Evolutionary conservation across 495 filamentous ascomycete species (phyloP).

Genomic region (Clavariopsis aquatica): DNA sequence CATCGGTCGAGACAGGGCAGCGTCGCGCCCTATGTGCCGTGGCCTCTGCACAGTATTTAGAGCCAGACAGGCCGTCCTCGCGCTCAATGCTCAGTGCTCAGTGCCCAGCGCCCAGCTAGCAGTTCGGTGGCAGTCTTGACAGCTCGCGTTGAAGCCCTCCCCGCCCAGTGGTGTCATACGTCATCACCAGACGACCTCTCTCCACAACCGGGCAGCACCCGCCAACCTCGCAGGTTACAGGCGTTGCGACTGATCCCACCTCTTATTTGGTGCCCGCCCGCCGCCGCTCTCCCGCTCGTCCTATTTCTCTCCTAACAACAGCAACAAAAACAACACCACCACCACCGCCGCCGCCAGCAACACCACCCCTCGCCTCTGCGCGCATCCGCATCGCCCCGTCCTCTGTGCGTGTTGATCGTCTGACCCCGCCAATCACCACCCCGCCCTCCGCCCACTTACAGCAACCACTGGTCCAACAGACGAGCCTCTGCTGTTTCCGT

Average conservation of each 20-base stretch:
- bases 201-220: slow-evolving; percentile 28
- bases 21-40: slow-evolving; percentile 7
- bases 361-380: not conserved
- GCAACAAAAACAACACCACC: no score
- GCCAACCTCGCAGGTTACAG: slow-evolving; percentile 14
- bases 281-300: slow-evolving; percentile 7
- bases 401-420: not conserved
- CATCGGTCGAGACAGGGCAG: not conserved
- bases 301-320: not conserved
- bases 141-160: not conserved
- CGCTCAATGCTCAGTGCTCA: not conserved
- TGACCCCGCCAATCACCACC: not conserved
- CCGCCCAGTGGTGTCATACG: not conserved
- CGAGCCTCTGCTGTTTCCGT: not conserved
- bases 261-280: not conserved
- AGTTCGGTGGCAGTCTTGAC: not conserved
- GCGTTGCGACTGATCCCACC: slow-evolving; percentile 25
- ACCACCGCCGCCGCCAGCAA: not conserved
- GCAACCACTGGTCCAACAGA: not conserved
- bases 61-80: not conserved
- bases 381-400: not conserved
- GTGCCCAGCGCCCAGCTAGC: not conserved
- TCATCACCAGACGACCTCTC: slow-evolving; percentile 22
- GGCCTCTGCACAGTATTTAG: slow-evolving; percentile 18
- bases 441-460: not conserved